These are phyloP conservation scores for Phytophthora pluvialis DNA, from an alignment of 352 stramenopile genomes.

Conservation along the genomic window DNA sequence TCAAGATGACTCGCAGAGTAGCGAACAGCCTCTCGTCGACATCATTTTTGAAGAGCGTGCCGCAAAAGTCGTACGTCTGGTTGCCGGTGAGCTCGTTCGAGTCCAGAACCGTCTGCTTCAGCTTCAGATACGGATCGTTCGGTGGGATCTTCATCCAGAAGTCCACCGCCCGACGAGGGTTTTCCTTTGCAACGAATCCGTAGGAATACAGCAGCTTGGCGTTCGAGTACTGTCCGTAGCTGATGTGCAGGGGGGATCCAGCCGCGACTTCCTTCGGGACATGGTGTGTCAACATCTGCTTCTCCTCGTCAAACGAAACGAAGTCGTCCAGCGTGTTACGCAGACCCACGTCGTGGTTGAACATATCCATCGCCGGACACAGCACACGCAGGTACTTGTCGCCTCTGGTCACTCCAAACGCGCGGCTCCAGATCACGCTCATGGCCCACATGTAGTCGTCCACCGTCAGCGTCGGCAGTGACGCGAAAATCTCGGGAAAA, in stretches of 20 bases:
- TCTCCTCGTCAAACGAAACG: conserved; percentile 53
- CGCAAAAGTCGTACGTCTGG: conserved; percentile 79
- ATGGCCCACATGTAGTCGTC: conserved; percentile 80
- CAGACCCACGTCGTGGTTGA: conserved; percentile 71
- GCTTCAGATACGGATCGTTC: conserved; percentile 54
- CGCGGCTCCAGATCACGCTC: conserved; percentile 78
- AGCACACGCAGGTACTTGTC: conserved; percentile 58
- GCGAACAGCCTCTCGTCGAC: conserved; percentile 68
- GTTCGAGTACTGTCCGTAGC: conserved; percentile 81
- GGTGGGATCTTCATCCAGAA: conserved; percentile 77
- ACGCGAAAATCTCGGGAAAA: conserved; percentile 54
- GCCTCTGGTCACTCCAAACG: conserved; percentile 59
- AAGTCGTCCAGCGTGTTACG: conserved; percentile 57
- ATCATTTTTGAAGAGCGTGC: conserved; percentile 57
- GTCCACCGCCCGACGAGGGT: conserved; percentile 55
- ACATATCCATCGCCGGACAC: conserved; percentile 78
- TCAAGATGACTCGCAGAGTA: conserved; percentile 63
- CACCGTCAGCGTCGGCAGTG: conserved; percentile 37
- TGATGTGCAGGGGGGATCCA: conserved; percentile 54
- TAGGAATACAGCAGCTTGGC: conserved; percentile 85
- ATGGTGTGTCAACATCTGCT: conserved; percentile 52
- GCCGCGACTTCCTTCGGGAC: conserved; percentile 40
- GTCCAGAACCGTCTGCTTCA: conserved; percentile 73
- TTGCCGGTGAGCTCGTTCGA: conserved; percentile 57
- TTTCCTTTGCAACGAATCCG: conserved; percentile 60